A percentile compares a stretch with the other conserved stretches of the same genome.
Conservation (phyloP, 2,329 filamentous ascomycete genomes). For the Pleurostoma richardsiae region DNA sequence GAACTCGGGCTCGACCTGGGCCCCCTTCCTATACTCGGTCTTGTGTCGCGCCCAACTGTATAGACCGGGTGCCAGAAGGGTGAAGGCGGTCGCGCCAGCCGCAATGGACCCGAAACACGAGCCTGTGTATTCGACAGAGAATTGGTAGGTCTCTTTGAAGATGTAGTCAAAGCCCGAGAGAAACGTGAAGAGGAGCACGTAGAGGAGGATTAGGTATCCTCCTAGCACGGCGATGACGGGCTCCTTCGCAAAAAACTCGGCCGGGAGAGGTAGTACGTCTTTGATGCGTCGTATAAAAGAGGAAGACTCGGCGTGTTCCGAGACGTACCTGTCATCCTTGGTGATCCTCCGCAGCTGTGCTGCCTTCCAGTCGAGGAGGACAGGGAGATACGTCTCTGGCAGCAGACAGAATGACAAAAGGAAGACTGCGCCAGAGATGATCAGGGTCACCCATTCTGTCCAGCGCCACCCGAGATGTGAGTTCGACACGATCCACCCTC, state of each 20-base stretch:
- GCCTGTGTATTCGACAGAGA: conserved; percentile 36
- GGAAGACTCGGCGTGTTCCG: conserved; percentile 34
- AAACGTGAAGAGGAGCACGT: conserved; percentile 37
- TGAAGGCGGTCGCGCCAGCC: conserved; percentile 29
- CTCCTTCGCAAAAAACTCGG: conserved; percentile 33
- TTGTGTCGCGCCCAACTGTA: conserved; percentile 36
- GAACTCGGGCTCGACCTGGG: conserved; percentile 42
- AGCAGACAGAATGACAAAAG: conserved; percentile 32
- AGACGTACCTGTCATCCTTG: conserved; percentile 38
- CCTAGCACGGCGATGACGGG: conserved; percentile 41
- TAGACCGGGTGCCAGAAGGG: conserved; percentile 34
- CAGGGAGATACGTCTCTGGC: conserved; percentile 44
- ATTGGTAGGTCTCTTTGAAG: conserved; percentile 41
- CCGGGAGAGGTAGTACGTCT: conserved; percentile 32
- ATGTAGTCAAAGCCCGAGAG: conserved; percentile 46
- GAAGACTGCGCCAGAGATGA: conserved; percentile 26
- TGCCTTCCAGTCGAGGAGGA: conserved; percentile 39
- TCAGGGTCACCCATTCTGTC: conserved; percentile 36
- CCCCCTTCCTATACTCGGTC: conserved; percentile 31
- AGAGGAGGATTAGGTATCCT: conserved; percentile 40
- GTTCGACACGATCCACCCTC: conserved; percentile 34
- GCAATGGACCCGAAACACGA: conserved; percentile 41
- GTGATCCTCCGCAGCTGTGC: conserved; percentile 30
- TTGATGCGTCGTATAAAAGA: conserved; percentile 27
- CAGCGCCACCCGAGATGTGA: conserved; percentile 36